Conservation (phyloP, 352 stramenopile genomes). For the Aphanomyces astaci region DNA sequence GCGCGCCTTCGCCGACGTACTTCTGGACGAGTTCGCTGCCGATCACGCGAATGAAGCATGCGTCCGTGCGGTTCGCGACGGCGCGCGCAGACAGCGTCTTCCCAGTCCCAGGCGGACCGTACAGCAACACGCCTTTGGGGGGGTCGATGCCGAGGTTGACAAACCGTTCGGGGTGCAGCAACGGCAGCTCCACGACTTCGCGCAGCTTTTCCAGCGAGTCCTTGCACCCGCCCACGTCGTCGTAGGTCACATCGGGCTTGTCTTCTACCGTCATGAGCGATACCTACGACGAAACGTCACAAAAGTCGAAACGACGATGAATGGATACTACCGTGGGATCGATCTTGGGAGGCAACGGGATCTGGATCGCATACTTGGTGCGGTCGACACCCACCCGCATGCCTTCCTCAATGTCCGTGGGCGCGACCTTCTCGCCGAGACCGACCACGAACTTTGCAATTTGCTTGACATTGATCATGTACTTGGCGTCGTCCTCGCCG, state of each 20-base stretch:
- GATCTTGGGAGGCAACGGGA: conserved; percentile 97
- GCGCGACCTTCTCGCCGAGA: conserved; percentile 96
- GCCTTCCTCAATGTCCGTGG: conserved; percentile 99
- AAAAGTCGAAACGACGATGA: conserved; percentile 34
- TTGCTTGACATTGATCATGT: conserved; percentile 99
- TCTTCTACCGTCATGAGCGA: conserved; percentile 93
- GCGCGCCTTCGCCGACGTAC: conserved; percentile 98
- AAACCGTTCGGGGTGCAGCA: conserved; percentile 98
- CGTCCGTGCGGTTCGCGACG: conserved; percentile 98
- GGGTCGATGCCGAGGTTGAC: conserved; percentile 98
- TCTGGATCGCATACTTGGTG: conserved; percentile 97
- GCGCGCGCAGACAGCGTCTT: conserved; percentile 96
- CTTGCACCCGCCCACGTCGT: conserved; percentile 98
- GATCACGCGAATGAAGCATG: conserved; percentile 99
- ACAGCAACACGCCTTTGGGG: conserved; percentile 98
- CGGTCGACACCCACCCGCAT: conserved; percentile 99
- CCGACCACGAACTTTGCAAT: conserved; percentile 99
- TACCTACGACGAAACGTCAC: neutral
- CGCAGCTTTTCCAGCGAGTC: conserved; percentile 97
- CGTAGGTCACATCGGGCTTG: conserved; percentile 99
- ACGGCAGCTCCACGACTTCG: conserved; percentile 97
- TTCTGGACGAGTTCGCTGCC: conserved; percentile 99
- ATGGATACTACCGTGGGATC: conserved; percentile 92
- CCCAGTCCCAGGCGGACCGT: conserved; percentile 94
- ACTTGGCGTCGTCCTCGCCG: conserved; percentile 94